phyloP scores from a whole-genome alignment of 352 stramenopile genomes.

The Saprolegnia diclina region DNA sequence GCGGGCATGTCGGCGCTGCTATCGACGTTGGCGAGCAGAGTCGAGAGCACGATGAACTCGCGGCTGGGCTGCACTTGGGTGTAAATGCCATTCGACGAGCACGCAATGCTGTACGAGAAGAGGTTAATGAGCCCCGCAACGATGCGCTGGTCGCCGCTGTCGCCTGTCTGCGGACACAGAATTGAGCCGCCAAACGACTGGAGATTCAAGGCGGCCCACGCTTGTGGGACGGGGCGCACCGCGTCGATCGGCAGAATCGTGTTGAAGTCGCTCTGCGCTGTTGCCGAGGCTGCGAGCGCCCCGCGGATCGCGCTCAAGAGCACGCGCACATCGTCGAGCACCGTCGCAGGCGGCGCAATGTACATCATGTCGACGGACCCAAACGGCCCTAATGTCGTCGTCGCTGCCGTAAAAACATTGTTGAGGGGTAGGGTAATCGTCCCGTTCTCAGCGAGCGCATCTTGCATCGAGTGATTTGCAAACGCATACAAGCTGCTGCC shows the following conservation, averaged over 20 bases:
- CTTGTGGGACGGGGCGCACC: not conserved
- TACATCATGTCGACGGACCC: conserved; percentile 13
- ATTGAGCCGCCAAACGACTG: conserved; percentile 2
- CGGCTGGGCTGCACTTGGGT: not conserved
- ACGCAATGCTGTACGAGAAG: conserved; percentile 5
- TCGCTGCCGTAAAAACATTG: not conserved
- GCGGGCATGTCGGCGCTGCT: not conserved
- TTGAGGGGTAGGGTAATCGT: not conserved
- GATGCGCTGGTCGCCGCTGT: conserved; percentile 1
- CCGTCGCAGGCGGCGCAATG: not conserved
- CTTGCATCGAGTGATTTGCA: not conserved
- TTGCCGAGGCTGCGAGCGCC: not conserved
- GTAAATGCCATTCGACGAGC: conserved; percentile 1
- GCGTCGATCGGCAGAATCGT: not conserved
- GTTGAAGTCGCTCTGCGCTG: not conserved
- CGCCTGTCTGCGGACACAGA: not conserved
- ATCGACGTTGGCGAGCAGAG: not conserved
- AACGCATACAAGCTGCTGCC: not conserved
- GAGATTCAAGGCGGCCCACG: not conserved
- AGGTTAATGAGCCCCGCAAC: conserved; percentile 3
- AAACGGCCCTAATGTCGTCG: conserved; percentile 1
- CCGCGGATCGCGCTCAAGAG: not conserved
- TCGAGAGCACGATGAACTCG: not conserved
- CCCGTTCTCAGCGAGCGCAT: not conserved
- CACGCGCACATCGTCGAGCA: not conserved